Base-by-base conservation (phyloP, 345 rosid species). In the Populus deltoides region DNA sequence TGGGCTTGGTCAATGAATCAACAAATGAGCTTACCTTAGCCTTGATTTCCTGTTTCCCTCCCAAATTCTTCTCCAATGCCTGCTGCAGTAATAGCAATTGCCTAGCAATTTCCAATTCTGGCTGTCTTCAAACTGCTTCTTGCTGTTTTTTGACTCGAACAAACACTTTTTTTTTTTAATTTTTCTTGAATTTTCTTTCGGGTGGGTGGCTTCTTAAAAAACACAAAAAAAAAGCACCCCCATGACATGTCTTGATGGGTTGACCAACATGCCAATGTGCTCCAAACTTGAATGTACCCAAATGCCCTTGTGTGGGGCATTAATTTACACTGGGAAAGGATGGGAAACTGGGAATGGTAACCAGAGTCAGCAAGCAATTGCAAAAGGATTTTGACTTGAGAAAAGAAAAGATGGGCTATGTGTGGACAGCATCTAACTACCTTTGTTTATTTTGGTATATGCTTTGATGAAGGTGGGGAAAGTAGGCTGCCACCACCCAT, bases 311-410 rank as follows among this genome's bases (percentile, higher is more conserved):
- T 3, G 8, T 38, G 1, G 31, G 31, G 10, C 53, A 70, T 53
- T 22, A 24, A 70, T 45, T 72, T 84, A 9, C 80, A 7, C 1
- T 3, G 67, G 24, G 12, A 18, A 7, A 74, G 73, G 57, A 69
- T 41, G 55, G 29, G 55, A 39, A 24, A 55, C 9, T 3, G 29
- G 51, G 71, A 73, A 59, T 18, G 71, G 27, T 29, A 51, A 20
- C 36, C 43, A 68, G 84, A 68, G 84, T 86, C 89, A 75, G 79
- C 81, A 81, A 43, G 76, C 81, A 77, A 76, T 75, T 65, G 75
- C 72, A 75, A 49, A 68, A 62, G 51, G 9, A 59, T 53, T 83
- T 85, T 83, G 80, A 80, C 53, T 65, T 5, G 20, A 63, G 66
- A 55, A 62, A 43, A 63, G 35, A 51, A 36, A 27, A 71, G 27